These are phyloP conservation scores for Posidonia australis DNA, from an alignment of 106 monocot species.

Conservation along the genomic window DNA sequence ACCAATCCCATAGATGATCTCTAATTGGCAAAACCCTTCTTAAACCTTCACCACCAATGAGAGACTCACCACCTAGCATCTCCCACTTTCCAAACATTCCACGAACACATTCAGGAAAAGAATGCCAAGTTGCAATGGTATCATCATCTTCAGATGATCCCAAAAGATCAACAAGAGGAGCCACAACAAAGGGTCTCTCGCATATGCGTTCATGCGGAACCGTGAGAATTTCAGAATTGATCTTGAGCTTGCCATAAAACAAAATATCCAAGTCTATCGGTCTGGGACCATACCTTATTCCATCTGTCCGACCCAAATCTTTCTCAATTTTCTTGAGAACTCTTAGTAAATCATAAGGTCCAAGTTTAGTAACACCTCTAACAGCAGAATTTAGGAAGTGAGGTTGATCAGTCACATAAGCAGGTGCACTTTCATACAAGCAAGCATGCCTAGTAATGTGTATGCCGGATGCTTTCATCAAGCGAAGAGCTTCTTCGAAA, in stretches of 20 bases:
- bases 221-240: conserved; percentile 48
- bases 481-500: conserved; percentile 47
- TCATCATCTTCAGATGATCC: conserved; percentile 45
- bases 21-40: conserved; percentile 72
- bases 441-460: conserved; percentile 50
- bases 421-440: conserved; percentile 76
- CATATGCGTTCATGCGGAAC: conserved; percentile 79
- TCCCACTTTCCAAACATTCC: conserved; percentile 71
- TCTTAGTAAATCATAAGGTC: conserved; percentile 55
- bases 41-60: conserved; percentile 40
- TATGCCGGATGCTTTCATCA: conserved; percentile 76
- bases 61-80: conserved; percentile 62
- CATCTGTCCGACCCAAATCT: conserved; percentile 58
- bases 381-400: conserved; percentile 80
- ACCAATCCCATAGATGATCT: conserved; percentile 50
- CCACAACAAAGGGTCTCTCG: conserved; percentile 89
- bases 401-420: conserved; percentile 88
- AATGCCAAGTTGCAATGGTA: conserved; percentile 62
- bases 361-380: conserved; percentile 58
- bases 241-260: conserved; percentile 47
- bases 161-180: conserved; percentile 78
- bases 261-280: conserved; percentile 91
- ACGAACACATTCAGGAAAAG: conserved; percentile 31
- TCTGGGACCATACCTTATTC: conserved; percentile 89
- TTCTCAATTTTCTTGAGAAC: conserved; percentile 73